phyloP scores from a whole-genome alignment of 2,329 filamentous ascomycete species.

The Ophiostoma pallidulum region DNA sequence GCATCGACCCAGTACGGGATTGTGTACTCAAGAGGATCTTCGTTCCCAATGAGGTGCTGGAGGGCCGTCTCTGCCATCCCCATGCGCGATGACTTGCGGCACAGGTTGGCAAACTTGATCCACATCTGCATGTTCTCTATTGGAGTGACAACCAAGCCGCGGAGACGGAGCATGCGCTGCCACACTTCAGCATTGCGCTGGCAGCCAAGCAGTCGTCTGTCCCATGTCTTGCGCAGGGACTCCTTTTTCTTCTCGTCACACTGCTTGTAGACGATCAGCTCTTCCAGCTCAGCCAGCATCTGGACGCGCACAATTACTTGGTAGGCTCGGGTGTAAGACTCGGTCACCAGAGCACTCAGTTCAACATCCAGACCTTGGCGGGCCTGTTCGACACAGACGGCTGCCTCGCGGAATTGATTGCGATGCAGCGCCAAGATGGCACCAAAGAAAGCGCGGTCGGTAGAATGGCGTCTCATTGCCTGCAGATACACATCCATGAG shows the following conservation, averaged over 20 bases:
- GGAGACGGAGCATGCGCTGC: constrained; percentile 94
- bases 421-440: constrained; percentile 91
- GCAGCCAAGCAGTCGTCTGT: constrained; percentile 85
- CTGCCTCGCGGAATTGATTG: constrained; percentile 88
- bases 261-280: constrained; percentile 97
- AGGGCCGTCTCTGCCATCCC: constrained; percentile 92
- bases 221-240: constrained; percentile 90
- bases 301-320: constrained; percentile 96
- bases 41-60: constrained; percentile 73
- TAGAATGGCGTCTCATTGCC: constrained; percentile 88
- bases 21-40: constrained; percentile 50
- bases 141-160: constrained; percentile 83
- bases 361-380: constrained; percentile 92
- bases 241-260: constrained; percentile 81
- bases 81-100: constrained; percentile 89
- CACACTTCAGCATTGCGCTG: constrained; percentile 97
- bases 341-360: constrained; percentile 88
- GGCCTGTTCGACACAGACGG: constrained; percentile 81
- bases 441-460: constrained; percentile 94
- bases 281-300: constrained; percentile 97
- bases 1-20: constrained; percentile 49
- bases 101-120: constrained; percentile 98
- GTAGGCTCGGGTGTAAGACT: constrained; percentile 96
- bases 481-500: constrained; percentile 95
- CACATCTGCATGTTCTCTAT: constrained; percentile 97